phyloP scores from a whole-genome alignment of 1,284 basidiomycete species.

The Cryptococcus sp. region DNA sequence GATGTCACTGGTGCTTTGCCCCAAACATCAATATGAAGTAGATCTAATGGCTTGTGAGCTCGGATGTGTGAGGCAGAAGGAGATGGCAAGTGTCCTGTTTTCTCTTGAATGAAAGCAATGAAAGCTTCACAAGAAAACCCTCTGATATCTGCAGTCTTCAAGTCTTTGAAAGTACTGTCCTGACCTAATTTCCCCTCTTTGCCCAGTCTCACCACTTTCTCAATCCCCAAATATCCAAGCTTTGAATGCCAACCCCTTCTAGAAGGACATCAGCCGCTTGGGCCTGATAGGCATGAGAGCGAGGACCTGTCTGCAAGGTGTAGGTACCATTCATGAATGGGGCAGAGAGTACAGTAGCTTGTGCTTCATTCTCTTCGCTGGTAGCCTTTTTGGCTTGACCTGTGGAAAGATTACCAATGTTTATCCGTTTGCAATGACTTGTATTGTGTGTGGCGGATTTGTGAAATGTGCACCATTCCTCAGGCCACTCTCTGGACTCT shows the following conservation, averaged over 20 bases:
- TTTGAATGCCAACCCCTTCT: too few relatives aligned
- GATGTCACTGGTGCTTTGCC: conserved; percentile 13
- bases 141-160: neutral
- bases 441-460: too few relatives aligned
- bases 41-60: conserved; percentile 4
- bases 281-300: too few relatives aligned
- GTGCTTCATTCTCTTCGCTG: neutral
- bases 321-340: neutral
- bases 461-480: too few relatives aligned
- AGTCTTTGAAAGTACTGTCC: neutral
- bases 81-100: conserved; percentile 18
- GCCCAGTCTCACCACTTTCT: conserved; percentile 6
- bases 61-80: neutral
- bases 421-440: too few relatives aligned
- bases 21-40: conserved; percentile 19
- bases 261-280: too few relatives aligned
- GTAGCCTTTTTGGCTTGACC: neutral
- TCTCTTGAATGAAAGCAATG: conserved; percentile 14
- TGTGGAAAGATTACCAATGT: too few relatives aligned
- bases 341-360: neutral
- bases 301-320: neutral
- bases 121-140: conserved; percentile 5
- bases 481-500: too few relatives aligned
- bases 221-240: conserved; percentile 7
- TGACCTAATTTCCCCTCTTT: conserved; percentile 5